Percentiles rank a stretch among this genome's conserved stretches.
phyloP scores from a whole-genome alignment of 306 rosid species.

The Casuarina cunninghamiana region DNA sequence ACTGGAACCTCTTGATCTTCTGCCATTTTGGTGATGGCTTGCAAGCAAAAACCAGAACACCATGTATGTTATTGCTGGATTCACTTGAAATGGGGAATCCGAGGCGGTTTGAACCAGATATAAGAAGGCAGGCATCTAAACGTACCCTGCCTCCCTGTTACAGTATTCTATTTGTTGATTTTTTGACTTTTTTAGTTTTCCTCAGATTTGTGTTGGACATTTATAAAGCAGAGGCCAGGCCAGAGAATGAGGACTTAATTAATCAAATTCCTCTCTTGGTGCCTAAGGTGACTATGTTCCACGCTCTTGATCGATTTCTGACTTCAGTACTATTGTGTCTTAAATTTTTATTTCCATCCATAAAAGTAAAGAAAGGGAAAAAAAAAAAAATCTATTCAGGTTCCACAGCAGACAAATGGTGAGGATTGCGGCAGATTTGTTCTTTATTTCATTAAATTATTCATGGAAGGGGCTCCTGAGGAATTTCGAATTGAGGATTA shows the following conservation, averaged over 20 bases:
- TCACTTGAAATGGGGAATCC: conserved; percentile 65
- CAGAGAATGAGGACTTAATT: conserved; percentile 32
- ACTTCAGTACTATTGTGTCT: not conserved
- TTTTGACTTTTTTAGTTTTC: conserved; percentile 2
- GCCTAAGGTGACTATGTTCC: conserved; percentile 44
- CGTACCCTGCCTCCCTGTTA: conserved; percentile 14
- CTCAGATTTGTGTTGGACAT: conserved; percentile 72
- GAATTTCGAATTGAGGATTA: conserved; percentile 52
- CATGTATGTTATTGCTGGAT: conserved; percentile 81
- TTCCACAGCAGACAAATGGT: conserved; percentile 74
- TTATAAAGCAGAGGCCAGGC: conserved; percentile 47
- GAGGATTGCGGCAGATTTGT: conserved; percentile 75
- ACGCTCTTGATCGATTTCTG: not conserved
- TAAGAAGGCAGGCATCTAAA: conserved; percentile 52
- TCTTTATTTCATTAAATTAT: conserved; percentile 68
- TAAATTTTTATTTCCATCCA: not conserved
- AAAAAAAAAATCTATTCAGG: conserved; percentile 41
- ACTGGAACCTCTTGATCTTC: conserved; percentile 78
- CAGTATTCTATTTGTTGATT: not conserved
- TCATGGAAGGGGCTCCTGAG: conserved; percentile 57
- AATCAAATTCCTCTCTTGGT: conserved; percentile 59
- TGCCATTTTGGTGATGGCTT: conserved; percentile 67
- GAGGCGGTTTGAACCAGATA: conserved; percentile 66
- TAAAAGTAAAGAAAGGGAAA: not conserved
- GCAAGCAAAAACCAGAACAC: conserved; percentile 41